Percentiles rank a stretch among this genome's conserved stretches.
Evolutionary conservation across 1,139 yeast genomes (phyloP).

Genomic region (Entelexis sorbosivorans): DNA sequence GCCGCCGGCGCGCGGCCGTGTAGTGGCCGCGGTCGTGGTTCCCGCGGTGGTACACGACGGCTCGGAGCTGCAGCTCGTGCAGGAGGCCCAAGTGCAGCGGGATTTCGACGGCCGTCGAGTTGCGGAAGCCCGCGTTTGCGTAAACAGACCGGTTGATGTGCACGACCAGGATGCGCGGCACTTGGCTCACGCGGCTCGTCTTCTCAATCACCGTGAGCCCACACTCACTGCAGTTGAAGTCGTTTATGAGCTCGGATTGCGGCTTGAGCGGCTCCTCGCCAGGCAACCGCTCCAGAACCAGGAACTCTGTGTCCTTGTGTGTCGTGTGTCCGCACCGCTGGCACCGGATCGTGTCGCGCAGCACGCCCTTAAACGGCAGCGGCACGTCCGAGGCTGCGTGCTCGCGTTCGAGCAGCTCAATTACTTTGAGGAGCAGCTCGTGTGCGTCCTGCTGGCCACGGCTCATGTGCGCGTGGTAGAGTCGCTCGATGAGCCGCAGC

Average conservation of each 20-base stretch:
- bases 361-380: slow-evolving; percentile 65
- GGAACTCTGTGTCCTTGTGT: slow-evolving; percentile 52
- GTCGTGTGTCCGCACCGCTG: slow-evolving; percentile 55
- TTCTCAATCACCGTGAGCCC: slow-evolving; percentile 11
- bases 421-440: slow-evolving; percentile 67
- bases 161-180: slow-evolving; percentile 12
- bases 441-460: slow-evolving; percentile 91
- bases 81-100: slow-evolving; percentile 26
- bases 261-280: slow-evolving; percentile 40
- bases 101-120: slow-evolving; percentile 2
- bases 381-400: slow-evolving; percentile 25
- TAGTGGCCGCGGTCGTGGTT: slow-evolving; percentile 83
- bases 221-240: slow-evolving; percentile 17
- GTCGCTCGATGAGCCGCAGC: slow-evolving; percentile 58
- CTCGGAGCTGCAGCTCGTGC: slow-evolving; percentile 44
- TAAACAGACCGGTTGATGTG: slow-evolving; percentile 15
- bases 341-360: slow-evolving; percentile 59
- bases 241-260: slow-evolving; percentile 13
- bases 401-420: slow-evolving; percentile 71
- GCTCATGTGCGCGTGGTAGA: slow-evolving; percentile 67
- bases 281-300: slow-evolving; percentile 57
- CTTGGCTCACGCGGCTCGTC: neutral
- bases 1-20: slow-evolving; percentile 32
- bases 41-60: slow-evolving; percentile 77
- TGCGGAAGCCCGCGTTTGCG: slow-evolving; percentile 7